Base-by-base conservation (phyloP, 2,329 filamentous ascomycete species). In the Xylogone sp. region DNA sequence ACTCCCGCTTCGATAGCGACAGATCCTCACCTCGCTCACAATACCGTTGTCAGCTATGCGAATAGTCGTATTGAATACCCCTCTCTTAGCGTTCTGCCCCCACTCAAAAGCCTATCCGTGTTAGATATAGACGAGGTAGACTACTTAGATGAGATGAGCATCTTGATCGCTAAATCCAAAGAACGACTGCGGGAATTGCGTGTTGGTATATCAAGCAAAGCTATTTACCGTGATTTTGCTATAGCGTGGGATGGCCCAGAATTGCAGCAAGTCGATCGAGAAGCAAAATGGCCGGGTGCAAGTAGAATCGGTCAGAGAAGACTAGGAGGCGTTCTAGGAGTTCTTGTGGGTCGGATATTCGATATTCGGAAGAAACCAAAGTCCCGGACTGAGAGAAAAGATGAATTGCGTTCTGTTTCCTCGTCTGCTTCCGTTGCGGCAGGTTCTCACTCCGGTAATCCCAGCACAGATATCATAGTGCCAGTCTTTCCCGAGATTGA, bases 51-150 rank as follows among this genome's bases (percentile, higher is more conserved):
- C 59, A 54, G 76, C 16, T 78, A 80, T 56, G 71, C 77, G 22
- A 75, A 81, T 51, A 76, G 75, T 58, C 76, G 79, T 49, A 84
- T 90, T 21, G 88, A 93, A 68, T 87, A 88, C 59, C 89, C 89
- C 1, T 90, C 87, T 1, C 88, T 94, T 61, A 93, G 87, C 43
- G 81, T 89, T 9, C 74, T 95, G 7, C 88, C 88, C 9, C 78
- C 88, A 1, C 69, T 94, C 48, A 87, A 84, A 66, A 90, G 85
- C 58, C 68, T 94, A 53, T 88, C 81, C 47, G 89, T 92, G 1
- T 74, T 94, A 42, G 87, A 94, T 59, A 87, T 94, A 53, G 90
- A 94, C 62, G 88, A 93, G 64, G 70, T 90, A n/a, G 79, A 85
- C 22, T 94, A 94, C 65, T 70, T 93, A 34, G 88, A 93, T 63